Base-by-base conservation (phyloP, 1,284 basidiomycete species). In the Cryptococcus sp. region DNA sequence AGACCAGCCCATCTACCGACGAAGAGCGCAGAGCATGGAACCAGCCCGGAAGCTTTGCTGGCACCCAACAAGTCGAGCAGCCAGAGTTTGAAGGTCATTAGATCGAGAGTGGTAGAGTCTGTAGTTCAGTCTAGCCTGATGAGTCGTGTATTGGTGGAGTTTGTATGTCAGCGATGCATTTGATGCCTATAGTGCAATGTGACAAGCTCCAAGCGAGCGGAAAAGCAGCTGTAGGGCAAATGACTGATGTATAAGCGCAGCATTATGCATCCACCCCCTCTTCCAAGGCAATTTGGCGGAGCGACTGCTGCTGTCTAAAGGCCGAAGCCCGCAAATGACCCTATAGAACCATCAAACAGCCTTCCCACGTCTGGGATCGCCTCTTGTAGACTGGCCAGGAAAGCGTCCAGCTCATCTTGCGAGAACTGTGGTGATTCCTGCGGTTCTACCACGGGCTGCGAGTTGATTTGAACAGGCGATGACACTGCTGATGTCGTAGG, bases 261-360 rank as follows among this genome's bases (percentile, higher is more conserved):
- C 25, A 25, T 3, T 25, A 25, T 25, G 25, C 25, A 25, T 35
- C 30, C 10, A 35, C 2, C 30, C 30, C 5, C 30, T 35, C 30
- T 5, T 2, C 10, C 13, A 13, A 5, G 30, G 8, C 7, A 35
- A 35, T 35, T n/a, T n/a, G n/a, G 8, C 13, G 30, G 10, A 35
- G 30, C 30, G 2, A 35, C 25, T 35, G 30, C 5, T 35, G 10
- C 10, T 5, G 8, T 2, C 10, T 8, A 8, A 8, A 35, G 30
- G 30, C 20, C 23, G n/a, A 52, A 27, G 17, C 61, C 57, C 17
- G 30, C 25, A 30, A 58, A 60, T 17, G 23, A 51, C 7, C 63
- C 65, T 5, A 67, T 45, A 10, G 52, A 53, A 1, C 65, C 62
- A 39, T 67, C 65, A 50, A 67, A 67, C 22, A 67, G 52, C 48